Percentiles rank a stretch among this genome's conserved stretches.
Evolutionary conservation across 495 filamentous ascomycete species (phyloP).

Genomic region (Aspergillus coremiiformis): DNA sequence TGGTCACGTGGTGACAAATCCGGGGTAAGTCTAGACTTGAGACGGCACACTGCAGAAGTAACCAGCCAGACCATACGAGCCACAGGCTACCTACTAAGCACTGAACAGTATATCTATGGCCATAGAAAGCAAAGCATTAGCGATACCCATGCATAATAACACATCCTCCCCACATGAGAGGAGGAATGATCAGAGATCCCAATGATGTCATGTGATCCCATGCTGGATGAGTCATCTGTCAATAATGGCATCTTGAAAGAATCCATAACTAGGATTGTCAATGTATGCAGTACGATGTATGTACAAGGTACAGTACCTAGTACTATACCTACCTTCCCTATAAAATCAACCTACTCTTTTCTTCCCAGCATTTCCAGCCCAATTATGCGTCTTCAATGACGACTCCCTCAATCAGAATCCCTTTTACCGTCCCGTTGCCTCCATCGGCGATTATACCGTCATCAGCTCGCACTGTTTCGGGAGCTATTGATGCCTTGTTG

Average conservation of each 20-base stretch:
- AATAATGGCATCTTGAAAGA: background rate
- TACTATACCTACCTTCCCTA: too few species aligned
- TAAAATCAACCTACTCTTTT: too few species aligned
- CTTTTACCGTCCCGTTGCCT: constrained; percentile 81
- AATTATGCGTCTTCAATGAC: constrained; percentile 45
- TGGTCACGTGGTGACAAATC: background rate
- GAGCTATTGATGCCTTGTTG: constrained; percentile 68
- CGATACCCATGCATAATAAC: background rate
- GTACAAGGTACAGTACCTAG: too few species aligned
- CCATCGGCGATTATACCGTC: constrained; percentile 65
- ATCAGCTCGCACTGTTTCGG: constrained; percentile 57
- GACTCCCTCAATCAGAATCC: constrained; percentile 74
- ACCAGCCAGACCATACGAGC: background rate
- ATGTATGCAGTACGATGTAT: too few species aligned
- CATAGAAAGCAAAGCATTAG: too few species aligned
- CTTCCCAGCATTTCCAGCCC: background rate
- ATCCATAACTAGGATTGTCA: too few species aligned
- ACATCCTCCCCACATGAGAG: background rate
- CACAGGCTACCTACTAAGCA: background rate
- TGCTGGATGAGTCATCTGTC: background rate
- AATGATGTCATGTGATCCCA: background rate
- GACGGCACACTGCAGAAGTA: too few species aligned
- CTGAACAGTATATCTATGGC: background rate
- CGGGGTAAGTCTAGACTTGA: background rate
- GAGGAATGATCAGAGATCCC: too few species aligned